Evolutionary conservation across 805 yeast species (phyloP), one percentile per base, ranked within the genome.

Genomic region (Metschnikowia borealis): DNA sequence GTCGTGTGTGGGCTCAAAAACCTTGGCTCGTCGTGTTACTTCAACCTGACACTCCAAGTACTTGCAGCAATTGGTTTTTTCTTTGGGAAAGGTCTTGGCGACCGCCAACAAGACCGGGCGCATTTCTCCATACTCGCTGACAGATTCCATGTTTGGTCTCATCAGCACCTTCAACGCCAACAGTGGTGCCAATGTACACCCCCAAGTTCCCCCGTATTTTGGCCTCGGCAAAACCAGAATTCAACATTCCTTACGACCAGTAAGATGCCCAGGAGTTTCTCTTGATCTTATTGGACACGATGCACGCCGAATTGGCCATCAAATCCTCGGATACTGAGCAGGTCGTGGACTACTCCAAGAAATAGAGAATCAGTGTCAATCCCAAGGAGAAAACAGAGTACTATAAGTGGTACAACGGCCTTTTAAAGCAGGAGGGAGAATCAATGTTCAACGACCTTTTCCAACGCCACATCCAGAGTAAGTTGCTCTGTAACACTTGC

Each of bases 191-290:
- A 74, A 84, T 0, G 80, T 86, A 33, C 1, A 90, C 92, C 3
- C 75, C 80, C 7, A 79, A 81, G 39, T 85, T 87, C 58, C 70
- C 86, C 38, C 74, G 82, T 42, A 64, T 71, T 1, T 69, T 84
- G 46, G 66, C 79, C 20, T 53, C 67, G 6, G 60, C 85, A 20
- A 81, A 85, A 55, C 90, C 90, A 0, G 88, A 84, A 58, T 75
- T 85, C 48, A 70, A 73, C 54, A 84, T 87, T 11, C 92, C 92
- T 0, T 66, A 77, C 56, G 89, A 85, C 58, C 95, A 87, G 59
- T 94, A 87, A 61, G 95, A 87, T 63, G 84, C 91, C 1, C 89
- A 87, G 48, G 94, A 87, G 58, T 85, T 85, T 59, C 65, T 87
- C 40, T 73, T 85, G 62, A 80, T 86, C 52, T 55, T 86, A 10